phyloP scores from a whole-genome alignment of 257 asterid genomes.

The Agastache rugosa region DNA sequence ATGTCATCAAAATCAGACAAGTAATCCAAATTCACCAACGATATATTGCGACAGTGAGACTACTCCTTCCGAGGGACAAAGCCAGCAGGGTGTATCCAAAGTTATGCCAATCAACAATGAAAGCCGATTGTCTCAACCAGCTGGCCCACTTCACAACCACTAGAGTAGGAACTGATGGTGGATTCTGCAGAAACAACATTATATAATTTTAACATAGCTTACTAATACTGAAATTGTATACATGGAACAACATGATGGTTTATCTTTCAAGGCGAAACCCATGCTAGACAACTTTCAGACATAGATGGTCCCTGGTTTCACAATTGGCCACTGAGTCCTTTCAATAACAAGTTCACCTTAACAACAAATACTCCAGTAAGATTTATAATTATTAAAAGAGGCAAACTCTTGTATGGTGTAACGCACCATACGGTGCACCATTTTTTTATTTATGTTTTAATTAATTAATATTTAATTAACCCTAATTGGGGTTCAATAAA shows the following conservation, averaged over 20 bases:
- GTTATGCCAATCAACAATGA: constrained; percentile 94
- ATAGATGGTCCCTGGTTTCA: constrained; percentile 1
- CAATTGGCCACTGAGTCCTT: constrained; percentile 6
- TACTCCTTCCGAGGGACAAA: constrained; percentile 79
- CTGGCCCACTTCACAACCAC: constrained; percentile 94
- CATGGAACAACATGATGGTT: constrained; percentile 1
- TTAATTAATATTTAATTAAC: too few relatives aligned
- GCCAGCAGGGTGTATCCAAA: constrained; percentile 92
- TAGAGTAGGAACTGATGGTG: constrained; percentile 97
- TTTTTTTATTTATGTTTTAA: too few relatives aligned
- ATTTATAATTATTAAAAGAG: not conserved
- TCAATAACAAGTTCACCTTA: not conserved
- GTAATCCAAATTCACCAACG: constrained; percentile 61
- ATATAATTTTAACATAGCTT: constrained; percentile 24
- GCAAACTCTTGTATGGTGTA: too few relatives aligned
- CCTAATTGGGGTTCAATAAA: too few relatives aligned
- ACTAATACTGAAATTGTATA: constrained; percentile 5
- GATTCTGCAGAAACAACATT: constrained; percentile 68
- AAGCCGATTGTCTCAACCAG: constrained; percentile 75
- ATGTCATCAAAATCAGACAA: constrained; percentile 22
- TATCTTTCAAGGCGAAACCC: constrained; percentile 31
- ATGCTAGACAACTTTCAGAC: constrained; percentile 16
- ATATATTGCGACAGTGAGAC: constrained; percentile 76
- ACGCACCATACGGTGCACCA: too few relatives aligned
- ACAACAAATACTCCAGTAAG: not conserved